phyloP scores from a whole-genome alignment of 345 rosid species.

The Eucalyptus guilfoylei region DNA sequence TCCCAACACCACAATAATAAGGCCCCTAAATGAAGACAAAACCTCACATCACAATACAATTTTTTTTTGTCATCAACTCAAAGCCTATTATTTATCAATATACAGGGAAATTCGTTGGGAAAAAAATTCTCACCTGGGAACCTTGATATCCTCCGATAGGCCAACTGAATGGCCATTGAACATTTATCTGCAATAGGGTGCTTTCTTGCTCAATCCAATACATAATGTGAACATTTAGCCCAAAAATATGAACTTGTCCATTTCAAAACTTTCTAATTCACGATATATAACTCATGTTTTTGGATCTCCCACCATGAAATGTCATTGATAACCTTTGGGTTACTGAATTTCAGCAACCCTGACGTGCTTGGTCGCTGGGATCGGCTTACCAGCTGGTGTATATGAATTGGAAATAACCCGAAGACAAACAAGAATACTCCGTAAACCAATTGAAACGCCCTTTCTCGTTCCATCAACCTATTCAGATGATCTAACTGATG shows the following conservation, averaged over 20 bases:
- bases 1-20: conserved; percentile 90
- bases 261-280: background rate
- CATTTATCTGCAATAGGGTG: conserved; percentile 70
- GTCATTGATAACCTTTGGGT: conserved; percentile 50
- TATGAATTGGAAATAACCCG: conserved; percentile 78
- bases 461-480: background rate
- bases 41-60: background rate
- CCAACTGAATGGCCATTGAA: conserved; percentile 95
- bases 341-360: conserved; percentile 68
- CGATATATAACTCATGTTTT: background rate
- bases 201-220: conserved; percentile 92
- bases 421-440: background rate
- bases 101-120: background rate
- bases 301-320: conserved; percentile 48
- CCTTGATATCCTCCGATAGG: conserved; percentile 89
- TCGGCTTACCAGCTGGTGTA: conserved; percentile 82
- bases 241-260: background rate
- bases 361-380: conserved; percentile 83
- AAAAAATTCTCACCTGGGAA: conserved; percentile 48
- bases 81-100: background rate
- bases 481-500: background rate
- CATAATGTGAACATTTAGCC: conserved; percentile 7
- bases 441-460: background rate
- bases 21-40: conserved; percentile 51
- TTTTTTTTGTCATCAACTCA: background rate